Evolutionary conservation across 129 eudicot genomes (phyloP), one percentile per base, ranked within the genome.

Genomic region (Flaveria trinervia): DNA sequence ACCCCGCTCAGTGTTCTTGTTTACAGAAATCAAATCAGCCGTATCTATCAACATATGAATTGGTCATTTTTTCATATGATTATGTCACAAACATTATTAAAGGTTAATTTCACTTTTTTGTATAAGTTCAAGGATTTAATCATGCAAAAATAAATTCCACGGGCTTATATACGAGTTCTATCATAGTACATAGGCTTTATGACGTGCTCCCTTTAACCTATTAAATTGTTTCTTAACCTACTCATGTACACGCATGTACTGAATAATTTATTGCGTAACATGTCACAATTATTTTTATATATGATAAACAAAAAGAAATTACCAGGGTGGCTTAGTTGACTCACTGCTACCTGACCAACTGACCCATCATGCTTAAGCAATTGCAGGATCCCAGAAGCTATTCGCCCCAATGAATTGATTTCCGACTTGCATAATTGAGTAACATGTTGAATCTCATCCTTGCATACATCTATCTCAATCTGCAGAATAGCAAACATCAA

Each of bases 401-500:
- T 84, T 77, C 96, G 79, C 65, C 97, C 97, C 84, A 90, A 71
- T 56, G 98, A 93, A 49, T 84, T 94, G 43, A 87, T 86, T 80
- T 93, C 98, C 68, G 89, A 75, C 84, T 85, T 86, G 87, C 90
- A 93, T 71, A 88, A 79, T 18, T 72, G 36, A 73, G 86, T 68
- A 77, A 92, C 90, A 64, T 90, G 83, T 51, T 92, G 90, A 67
- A 92, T 82, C 79, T 93, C 98, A 61, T 88, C 93, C 79, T 90
- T 93, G 43, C 86, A 83, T 75, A 90, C 88, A 60, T 82, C 85
- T 17, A 90, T 92, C 87, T 93, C 97, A 82, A 93, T 88, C 98
- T 93, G 75, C 75, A 41, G 49, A 54, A 66, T 9, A 52, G 36
- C 36, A 30, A 30, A 3, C 36, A 30, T 12, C 41, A 70, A 45